These are phyloP conservation scores for Lachancea fermentati DNA, from an alignment of 805 yeast species.

Conservation along the genomic window DNA sequence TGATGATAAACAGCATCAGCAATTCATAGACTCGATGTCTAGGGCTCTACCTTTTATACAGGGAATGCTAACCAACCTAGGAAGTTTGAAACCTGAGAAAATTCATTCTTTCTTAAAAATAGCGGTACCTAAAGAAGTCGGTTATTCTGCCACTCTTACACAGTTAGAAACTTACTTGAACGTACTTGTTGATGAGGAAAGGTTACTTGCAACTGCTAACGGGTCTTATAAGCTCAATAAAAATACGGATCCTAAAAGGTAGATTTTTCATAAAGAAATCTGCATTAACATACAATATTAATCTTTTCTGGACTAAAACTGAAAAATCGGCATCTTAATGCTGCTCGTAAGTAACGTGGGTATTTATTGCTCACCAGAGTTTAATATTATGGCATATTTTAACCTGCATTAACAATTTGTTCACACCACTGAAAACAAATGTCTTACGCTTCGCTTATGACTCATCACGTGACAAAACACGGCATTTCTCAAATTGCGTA, in stretches of 20 bases:
- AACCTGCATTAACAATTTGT: no score
- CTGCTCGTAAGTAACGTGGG: no score
- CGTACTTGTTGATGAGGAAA: constrained; percentile 17
- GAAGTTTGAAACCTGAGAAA: constrained; percentile 41
- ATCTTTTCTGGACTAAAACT: no score
- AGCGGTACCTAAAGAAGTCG: constrained; percentile 49
- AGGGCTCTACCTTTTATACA: constrained; percentile 43
- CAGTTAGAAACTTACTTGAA: constrained; percentile 15
- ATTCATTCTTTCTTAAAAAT: constrained; percentile 50
- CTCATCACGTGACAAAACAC: no score
- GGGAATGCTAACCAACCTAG: constrained; percentile 55
- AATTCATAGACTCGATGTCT: constrained; percentile 4
- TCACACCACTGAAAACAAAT: no score
- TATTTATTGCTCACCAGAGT: no score
- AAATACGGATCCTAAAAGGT: neutral
- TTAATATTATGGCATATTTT: no score
- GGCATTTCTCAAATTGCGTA: no score
- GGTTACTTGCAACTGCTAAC: constrained; percentile 11
- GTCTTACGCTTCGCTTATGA: no score
- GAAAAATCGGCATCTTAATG: no score
- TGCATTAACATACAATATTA: no score
- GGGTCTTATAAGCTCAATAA: constrained; percentile 16
- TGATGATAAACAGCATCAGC: constrained; percentile 2
- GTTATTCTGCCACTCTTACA: constrained; percentile 13
- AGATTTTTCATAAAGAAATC: no score